Evolutionary conservation across 148 eudicot genomes (phyloP).

Genomic region (Drosera capensis): DNA sequence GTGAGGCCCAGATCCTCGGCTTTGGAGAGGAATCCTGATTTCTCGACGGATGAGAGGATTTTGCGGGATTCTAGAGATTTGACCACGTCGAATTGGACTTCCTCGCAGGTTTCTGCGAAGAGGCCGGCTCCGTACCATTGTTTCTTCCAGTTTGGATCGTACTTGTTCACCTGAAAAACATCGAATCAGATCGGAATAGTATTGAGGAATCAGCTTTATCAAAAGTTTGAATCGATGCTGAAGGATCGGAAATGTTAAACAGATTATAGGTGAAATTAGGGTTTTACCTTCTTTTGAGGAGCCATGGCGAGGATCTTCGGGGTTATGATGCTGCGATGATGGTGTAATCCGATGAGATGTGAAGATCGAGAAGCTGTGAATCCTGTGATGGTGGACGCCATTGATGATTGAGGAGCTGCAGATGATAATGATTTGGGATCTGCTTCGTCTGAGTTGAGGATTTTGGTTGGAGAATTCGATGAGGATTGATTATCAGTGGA

Average conservation of each 20-base stretch:
- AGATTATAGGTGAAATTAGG: not conserved
- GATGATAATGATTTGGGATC: no score
- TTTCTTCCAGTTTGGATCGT: constrained; percentile 56
- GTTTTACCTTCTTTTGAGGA: constrained; percentile 55
- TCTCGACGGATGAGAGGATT: constrained; percentile 77
- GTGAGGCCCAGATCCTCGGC: constrained; percentile 78
- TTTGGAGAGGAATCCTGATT: constrained; percentile 69
- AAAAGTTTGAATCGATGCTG: no score
- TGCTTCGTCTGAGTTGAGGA: no score
- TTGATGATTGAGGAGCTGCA: no score
- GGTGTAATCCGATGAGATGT: no score
- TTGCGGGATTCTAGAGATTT: constrained; percentile 74
- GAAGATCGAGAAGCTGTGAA: no score
- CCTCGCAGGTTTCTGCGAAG: constrained; percentile 73
- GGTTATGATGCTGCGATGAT: no score
- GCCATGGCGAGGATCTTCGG: constrained; percentile 64
- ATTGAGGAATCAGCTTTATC: not conserved
- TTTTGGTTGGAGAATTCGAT: no score
- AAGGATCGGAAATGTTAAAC: no score
- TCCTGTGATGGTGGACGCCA: no score
- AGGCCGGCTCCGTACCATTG: constrained; percentile 89
- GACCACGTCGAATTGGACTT: constrained; percentile 68
- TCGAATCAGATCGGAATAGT: no score
- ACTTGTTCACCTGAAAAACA: constrained; percentile 70
- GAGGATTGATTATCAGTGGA: no score